Conservation (phyloP, 257 asterid species). For the Primulina tabacum region DNA sequence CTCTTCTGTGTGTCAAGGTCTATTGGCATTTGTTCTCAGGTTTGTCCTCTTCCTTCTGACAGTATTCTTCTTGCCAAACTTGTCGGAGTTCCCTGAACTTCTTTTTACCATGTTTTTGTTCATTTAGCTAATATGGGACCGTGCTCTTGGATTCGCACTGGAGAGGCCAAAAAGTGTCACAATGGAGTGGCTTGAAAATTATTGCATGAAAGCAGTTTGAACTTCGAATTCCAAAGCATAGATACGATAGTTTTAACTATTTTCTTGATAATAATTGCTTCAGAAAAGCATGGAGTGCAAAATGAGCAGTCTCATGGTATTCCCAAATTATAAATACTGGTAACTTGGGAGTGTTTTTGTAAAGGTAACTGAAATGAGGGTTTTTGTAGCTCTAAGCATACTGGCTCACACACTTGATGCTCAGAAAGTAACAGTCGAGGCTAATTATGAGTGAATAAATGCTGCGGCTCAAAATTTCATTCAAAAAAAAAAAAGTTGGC, state of each 20-base stretch:
- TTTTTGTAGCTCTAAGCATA: too few species aligned
- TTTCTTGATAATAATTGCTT: conserved; percentile 27
- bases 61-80: not conserved
- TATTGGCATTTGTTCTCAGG: conserved; percentile 95
- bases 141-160: conserved; percentile 91
- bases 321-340: too few species aligned
- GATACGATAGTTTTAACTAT: not conserved
- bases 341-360: too few species aligned
- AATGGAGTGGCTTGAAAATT: conserved; percentile 59
- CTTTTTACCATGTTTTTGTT: conserved; percentile 13
- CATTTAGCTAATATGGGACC: conserved; percentile 87
- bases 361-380: too few species aligned
- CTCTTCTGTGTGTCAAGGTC: conserved; percentile 97
- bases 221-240: conserved; percentile 10
- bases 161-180: conserved; percentile 97
- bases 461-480: too few species aligned
- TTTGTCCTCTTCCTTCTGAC: conserved; percentile 21
- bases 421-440: too few species aligned
- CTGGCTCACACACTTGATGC: too few species aligned
- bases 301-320: not conserved
- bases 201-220: conserved; percentile 49
- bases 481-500: too few species aligned
- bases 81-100: not conserved
- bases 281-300: conserved; percentile 14
- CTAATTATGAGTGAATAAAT: too few species aligned